A percentile compares a stretch with the other conserved stretches of the same genome.
phyloP scores from a whole-genome alignment of 2,329 filamentous ascomycete species.

The Fusarium sp. region DNA sequence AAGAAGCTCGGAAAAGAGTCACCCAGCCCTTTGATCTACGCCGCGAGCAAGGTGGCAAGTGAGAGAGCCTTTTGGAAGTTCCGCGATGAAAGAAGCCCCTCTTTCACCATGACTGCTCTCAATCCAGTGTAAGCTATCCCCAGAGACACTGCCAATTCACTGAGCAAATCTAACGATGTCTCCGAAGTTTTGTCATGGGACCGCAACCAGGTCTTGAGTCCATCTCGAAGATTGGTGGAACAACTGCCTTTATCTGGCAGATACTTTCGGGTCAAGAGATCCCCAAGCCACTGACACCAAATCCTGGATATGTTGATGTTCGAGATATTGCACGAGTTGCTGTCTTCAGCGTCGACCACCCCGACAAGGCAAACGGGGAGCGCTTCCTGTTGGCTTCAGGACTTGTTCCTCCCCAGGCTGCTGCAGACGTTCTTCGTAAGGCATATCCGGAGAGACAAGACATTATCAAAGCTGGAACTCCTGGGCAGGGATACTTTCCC shows the following conservation, averaged over 20 bases:
- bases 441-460: constrained; percentile 31
- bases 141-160: accelerated
- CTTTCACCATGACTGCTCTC: constrained; percentile 35
- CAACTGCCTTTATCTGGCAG: constrained; percentile 36
- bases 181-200: constrained; percentile 38
- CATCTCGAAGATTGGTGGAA: constrained; percentile 28
- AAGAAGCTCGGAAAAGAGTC: constrained; percentile 34
- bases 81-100: constrained; percentile 28
- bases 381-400: constrained; percentile 32
- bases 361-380: constrained; percentile 31
- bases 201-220: constrained; percentile 31
- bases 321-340: constrained; percentile 37
- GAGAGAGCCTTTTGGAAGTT: constrained; percentile 41
- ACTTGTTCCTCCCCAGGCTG: constrained; percentile 33
- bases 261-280: constrained; percentile 37
- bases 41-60: constrained; percentile 34
- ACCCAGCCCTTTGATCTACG: constrained; percentile 29
- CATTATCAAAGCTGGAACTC: constrained; percentile 33
- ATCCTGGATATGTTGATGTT: constrained; percentile 34
- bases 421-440: constrained; percentile 38
- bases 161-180: neutral
- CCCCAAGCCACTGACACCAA: constrained; percentile 14
- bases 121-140: constrained; percentile 34
- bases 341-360: constrained; percentile 34
- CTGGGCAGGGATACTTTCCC: constrained; percentile 30